A percentile compares a stretch with the other conserved stretches of the same genome.
phyloP scores from a whole-genome alignment of 2,329 filamentous ascomycete genomes.

The Myriosclerotinia duriaeana region DNA sequence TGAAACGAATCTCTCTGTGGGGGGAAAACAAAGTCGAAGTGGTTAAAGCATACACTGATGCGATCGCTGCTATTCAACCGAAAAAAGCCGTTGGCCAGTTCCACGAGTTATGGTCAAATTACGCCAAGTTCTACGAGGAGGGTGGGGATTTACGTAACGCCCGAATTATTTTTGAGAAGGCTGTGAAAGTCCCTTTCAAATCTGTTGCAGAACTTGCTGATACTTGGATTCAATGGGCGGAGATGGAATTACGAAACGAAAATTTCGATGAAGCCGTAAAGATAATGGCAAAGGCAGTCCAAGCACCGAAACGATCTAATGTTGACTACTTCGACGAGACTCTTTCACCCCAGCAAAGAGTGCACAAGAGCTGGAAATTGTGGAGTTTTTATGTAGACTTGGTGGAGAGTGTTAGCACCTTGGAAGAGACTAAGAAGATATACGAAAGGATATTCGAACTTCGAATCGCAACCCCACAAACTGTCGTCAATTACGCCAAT shows the following conservation, averaged over 20 bases:
- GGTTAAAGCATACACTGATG: slow-evolving; percentile 90
- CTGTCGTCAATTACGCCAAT: slow-evolving; percentile 97
- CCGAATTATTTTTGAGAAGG: slow-evolving; percentile 93
- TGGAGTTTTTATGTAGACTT: slow-evolving; percentile 99
- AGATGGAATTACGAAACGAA: slow-evolving; percentile 94
- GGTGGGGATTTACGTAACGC: slow-evolving; percentile 82
- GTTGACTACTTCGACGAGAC: slow-evolving; percentile 99
- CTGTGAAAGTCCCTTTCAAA: slow-evolving; percentile 96
- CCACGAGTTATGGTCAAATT: slow-evolving; percentile 93
- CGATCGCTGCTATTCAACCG: slow-evolving; percentile 87
- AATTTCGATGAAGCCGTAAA: slow-evolving; percentile 93
- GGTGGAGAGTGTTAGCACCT: slow-evolving; percentile 85
- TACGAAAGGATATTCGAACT: slow-evolving; percentile 98
- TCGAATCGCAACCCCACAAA: slow-evolving; percentile 95
- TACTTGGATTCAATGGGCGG: slow-evolving; percentile 99
- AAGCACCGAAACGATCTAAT: slow-evolving; percentile 93
- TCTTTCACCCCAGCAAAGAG: slow-evolving; percentile 87
- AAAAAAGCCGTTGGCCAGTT: slow-evolving; percentile 94
- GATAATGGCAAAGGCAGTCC: slow-evolving; percentile 96
- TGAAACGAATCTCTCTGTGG: slow-evolving; percentile 94
- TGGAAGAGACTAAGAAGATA: slow-evolving; percentile 90
- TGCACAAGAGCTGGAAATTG: slow-evolving; percentile 98
- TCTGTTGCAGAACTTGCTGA: slow-evolving; percentile 95
- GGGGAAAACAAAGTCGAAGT: slow-evolving; percentile 88
- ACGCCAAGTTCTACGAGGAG: slow-evolving; percentile 94